Evolutionary conservation across 1,139 yeast species (phyloP), one percentile per base, ranked within the genome.

Genomic region (Scheffersomyces illinoinensis): DNA sequence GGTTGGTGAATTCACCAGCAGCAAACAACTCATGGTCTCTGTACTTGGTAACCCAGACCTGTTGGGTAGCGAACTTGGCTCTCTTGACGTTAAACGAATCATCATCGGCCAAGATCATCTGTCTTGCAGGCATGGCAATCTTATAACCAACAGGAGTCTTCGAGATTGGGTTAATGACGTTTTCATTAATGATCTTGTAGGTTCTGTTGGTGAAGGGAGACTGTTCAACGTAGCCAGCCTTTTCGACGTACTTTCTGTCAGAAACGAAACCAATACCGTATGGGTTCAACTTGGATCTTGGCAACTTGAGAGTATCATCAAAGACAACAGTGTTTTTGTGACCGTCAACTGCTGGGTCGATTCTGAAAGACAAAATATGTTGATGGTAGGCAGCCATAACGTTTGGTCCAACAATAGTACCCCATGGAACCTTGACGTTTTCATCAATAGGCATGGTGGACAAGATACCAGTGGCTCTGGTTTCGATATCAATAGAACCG

Each of bases 371-470:
- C 71, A 91, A 83, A 68, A 91, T 82, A 76, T 91, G 97, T 81
- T 91, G 97, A 75, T 91, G 97, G 76, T 89, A 89, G 48, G 96
- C 89, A 57, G 97, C 97, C 84, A 90, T 83, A 59, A 89, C 95
- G 70, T 91, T 88, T 64, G 96, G 96, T 33, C 93, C 93, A 61
- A 91, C 91, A 66, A 86, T 83, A 47, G 95, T 91, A 70, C 96
- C 96, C 89, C 91, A 91, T 65, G 90, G 90, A 65, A 90, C 91
- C 60, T 79, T 84, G 69, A 85, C 86, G 70, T 86, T 88, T 65
- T 84, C 88, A 65, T 91, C 97, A 68, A 90, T 89, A 69, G 95
- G 93, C 89, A 89, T 90, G 60, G 93, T 88, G 47, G 91, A 87
- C 68, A 88, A 78, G 66, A 91, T 90, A 81, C 97, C 97, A 58